Percentiles rank a stretch among this genome's conserved stretches.
Evolutionary conservation across 1,284 basidiomycete species (phyloP).

Genomic region (Trametes versicolor): DNA sequence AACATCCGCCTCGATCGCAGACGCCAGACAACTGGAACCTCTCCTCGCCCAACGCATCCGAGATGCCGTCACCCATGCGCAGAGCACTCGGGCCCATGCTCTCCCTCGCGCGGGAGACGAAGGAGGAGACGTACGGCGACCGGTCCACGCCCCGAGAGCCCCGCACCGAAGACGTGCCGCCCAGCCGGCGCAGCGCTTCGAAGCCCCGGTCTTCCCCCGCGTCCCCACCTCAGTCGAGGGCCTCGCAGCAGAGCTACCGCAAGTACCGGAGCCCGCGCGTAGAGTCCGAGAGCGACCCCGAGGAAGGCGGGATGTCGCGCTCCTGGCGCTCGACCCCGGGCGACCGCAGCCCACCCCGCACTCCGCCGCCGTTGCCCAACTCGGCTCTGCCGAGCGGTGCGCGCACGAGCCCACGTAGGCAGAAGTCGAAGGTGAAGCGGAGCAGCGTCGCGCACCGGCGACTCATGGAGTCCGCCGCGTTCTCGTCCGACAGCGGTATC

Average conservation of each 20-base stretch:
- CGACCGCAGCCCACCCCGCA: conserved; percentile 21
- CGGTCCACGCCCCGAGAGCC: conserved; percentile 8
- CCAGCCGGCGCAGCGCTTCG: conserved; percentile 29
- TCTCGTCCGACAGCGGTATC: conserved; percentile 33
- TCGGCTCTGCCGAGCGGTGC: background rate
- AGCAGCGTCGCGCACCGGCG: conserved; percentile 30
- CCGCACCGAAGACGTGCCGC: conserved; percentile 19
- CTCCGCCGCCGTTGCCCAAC: conserved; percentile 9
- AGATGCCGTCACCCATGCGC: conserved; percentile 32
- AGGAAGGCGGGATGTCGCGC: conserved; percentile 18
- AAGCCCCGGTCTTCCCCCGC: conserved; percentile 27
- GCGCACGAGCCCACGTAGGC: conserved; percentile 26
- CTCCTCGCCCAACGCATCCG: conserved; percentile 31
- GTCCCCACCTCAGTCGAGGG: conserved; percentile 23
- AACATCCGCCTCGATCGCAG: conserved; percentile 29
- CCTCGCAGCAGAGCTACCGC: conserved; percentile 21
- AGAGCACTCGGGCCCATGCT: conserved; percentile 31
- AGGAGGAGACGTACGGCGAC: conserved; percentile 26
- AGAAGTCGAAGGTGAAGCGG: conserved; percentile 27
- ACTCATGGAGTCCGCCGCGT: conserved; percentile 25
- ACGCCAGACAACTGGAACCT: conserved; percentile 34
- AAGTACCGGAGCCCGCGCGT: conserved; percentile 32
- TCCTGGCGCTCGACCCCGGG: conserved; percentile 27
- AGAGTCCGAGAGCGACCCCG: conserved; percentile 32
- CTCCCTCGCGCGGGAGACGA: conserved; percentile 29